Base-by-base conservation (phyloP, 2,329 filamentous ascomycete species). In the Dendryphion nanum region DNA sequence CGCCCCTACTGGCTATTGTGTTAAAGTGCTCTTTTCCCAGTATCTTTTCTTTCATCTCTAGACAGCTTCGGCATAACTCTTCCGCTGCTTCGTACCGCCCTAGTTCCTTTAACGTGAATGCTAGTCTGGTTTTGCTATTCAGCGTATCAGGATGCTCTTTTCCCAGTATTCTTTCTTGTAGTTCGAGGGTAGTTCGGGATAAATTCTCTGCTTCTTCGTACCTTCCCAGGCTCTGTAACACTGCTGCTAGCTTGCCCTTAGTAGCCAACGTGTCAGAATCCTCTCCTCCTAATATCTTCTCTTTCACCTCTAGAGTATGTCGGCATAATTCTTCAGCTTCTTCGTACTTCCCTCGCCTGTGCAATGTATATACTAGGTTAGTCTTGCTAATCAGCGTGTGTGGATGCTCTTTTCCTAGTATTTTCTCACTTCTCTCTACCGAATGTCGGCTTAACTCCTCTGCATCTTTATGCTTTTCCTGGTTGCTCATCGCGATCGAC, bases 1-100 rank as follows among this genome's bases (percentile, higher is more conserved):
- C n/a, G 21, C 7, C 7, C 7, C 45, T 2, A 57, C 61, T 2
- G 63, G 53, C 7, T 4, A 33, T 14, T 20, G 30, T 38, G 16
- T 28, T 5, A n/a, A 17, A 15, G 6, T 38, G 30, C 15, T 33
- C 13, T 47, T 45, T 4, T 3, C 23, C 23, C n/a, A 26, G n/a
- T 8, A 26, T n/a, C 23, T 26, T 8, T 26, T 26, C 23, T 26
- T n/a, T n/a, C 23, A 26, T 8, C n/a, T 26, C 23, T 26, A 26
- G n/a, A n/a, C 23, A 26, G 10, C n/a, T 26, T 26, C 23, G 10
- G 23, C 10, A 10, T n/a, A 26, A 10, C n/a, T 26, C 24, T 30
- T 36, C 35, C 18, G 42, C 30, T 17, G 38, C 36, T 18, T 39
- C 13, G 13, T 21, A 33, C 10, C 37, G 18, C 4, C 38, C 38